Evolutionary conservation across 2,329 filamentous ascomycete species (phyloP), one percentile per base, ranked within the genome.

Genomic region (Arachnomyces sp.): DNA sequence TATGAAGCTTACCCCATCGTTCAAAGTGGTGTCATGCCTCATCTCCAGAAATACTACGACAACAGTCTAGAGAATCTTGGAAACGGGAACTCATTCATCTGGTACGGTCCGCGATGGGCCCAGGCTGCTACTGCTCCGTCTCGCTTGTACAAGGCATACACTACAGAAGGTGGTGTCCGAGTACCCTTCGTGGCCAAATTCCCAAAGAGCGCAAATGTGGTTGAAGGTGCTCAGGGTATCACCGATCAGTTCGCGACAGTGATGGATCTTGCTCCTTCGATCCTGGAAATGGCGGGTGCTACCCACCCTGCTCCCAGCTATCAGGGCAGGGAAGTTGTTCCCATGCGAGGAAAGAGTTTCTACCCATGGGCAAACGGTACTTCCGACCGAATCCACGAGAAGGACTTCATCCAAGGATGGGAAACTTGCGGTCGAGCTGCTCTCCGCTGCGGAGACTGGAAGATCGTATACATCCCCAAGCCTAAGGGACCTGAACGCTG

Each of bases 1-100:
- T 75, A 76, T 46, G 75, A 80, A 49, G 73, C 76, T 3, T 71
- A 73, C 39, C 77, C 76, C 0, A 73, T 78, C 39, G 68, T 78
- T 3, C 64, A 72, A 39, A 70, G 71, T 34, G 66, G 66, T 16
- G 72, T 76, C 46, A 69, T 77, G 50, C 65, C 71, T 3, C 72
- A 75, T 48, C 55, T 77, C 18, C 60, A 73, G 46, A 74, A 73
- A 50, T 75, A 77, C 58, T 78, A 78, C 55, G 62, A 77, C 56
- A 78, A 78, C 51, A 62, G 61, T 29, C 63, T 78, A 14, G 73
- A 77, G 17, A 80, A 78, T 44, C 65, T 80, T 21, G 77, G 77
- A 8, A 69, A 74, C 36, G 71, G 60, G 35, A 63, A 78, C 52
- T 74, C 69, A 2, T 80, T 76, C 52, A 71, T 77, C 43, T 80